Evolutionary conservation across 495 filamentous ascomycete genomes (phyloP).

Genomic region (Lepraria neglecta): DNA sequence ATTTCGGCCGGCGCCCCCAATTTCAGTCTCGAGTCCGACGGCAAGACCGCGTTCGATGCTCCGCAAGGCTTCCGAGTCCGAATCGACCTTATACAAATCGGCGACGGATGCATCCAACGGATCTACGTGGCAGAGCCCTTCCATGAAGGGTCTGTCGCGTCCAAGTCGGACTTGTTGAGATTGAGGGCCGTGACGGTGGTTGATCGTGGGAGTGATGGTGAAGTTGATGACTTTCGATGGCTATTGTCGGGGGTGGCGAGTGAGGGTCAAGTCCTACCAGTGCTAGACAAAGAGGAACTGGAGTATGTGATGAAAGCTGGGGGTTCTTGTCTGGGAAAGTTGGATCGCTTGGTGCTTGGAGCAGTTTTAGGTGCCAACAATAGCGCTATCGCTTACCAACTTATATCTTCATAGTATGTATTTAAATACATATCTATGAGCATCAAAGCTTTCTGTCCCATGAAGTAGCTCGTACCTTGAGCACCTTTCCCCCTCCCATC

Average conservation of each 20-base stretch:
- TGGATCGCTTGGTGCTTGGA: too few relatives aligned
- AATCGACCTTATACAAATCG: constrained; percentile 24
- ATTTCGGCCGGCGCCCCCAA: constrained; percentile 18
- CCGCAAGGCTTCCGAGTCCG: constrained; percentile 25
- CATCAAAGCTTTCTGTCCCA: too few relatives aligned
- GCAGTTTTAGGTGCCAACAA: too few relatives aligned
- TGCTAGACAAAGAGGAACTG: too few relatives aligned
- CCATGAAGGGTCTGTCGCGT: constrained; percentile 24
- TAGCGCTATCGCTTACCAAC: too few relatives aligned
- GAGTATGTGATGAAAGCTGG: too few relatives aligned
- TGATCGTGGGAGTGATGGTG: constrained; percentile 24
- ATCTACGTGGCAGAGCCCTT: constrained; percentile 24
- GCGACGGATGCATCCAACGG: constrained; percentile 22
- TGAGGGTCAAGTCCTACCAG: too few relatives aligned
- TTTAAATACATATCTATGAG: too few relatives aligned
- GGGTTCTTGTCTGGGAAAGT: too few relatives aligned
- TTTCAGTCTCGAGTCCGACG: background rate
- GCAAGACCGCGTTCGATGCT: background rate
- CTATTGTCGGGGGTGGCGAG: constrained; percentile 3
- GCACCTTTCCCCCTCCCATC: too few relatives aligned
- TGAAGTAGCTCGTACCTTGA: too few relatives aligned
- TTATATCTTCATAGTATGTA: too few relatives aligned
- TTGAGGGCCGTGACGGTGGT: constrained; percentile 25
- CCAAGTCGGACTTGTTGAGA: constrained; percentile 23
- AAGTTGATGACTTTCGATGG: constrained; percentile 20